A percentile compares a stretch with the other conserved stretches of the same genome.
Conservation (phyloP, 1,284 basidiomycete genomes). For the Ceratobasidium sp. region DNA sequence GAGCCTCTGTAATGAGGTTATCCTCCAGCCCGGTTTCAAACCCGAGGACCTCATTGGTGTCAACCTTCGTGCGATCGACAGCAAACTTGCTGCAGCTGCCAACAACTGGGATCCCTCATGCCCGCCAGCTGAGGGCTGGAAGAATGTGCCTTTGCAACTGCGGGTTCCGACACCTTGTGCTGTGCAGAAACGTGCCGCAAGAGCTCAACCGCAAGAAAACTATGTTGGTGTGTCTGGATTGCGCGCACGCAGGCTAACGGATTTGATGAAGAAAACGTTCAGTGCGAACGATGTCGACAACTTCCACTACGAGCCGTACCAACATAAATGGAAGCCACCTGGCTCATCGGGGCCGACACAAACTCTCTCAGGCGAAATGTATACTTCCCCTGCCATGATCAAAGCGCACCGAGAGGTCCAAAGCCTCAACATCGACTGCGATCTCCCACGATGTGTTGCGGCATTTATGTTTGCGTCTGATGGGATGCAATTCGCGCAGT, state of each 20-base stretch:
- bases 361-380: slow-evolving; percentile 18
- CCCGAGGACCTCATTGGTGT: not conserved
- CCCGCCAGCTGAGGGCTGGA: slow-evolving; percentile 27
- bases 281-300: not conserved
- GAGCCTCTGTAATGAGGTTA: slow-evolving; percentile 12
- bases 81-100: slow-evolving; percentile 12
- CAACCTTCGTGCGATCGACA: not conserved
- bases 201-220: not conserved
- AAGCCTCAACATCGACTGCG: slow-evolving; percentile 5
- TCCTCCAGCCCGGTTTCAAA: slow-evolving; percentile 17
- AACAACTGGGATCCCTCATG: slow-evolving; percentile 16
- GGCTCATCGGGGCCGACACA: slow-evolving; percentile 6
- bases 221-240: not conserved
- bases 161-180: slow-evolving; percentile 11
- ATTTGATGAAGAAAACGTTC: slow-evolving; percentile 14
- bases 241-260: slow-evolving; percentile 12
- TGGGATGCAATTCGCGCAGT: slow-evolving; percentile 50
- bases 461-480: slow-evolving; percentile 53
- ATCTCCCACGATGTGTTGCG: slow-evolving; percentile 43
- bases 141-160: not conserved
- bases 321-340: slow-evolving; percentile 14
- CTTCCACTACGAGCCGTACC: slow-evolving; percentile 7
- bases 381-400: slow-evolving; percentile 25
- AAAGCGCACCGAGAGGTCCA: slow-evolving; percentile 11
- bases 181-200: not conserved